These are phyloP conservation scores for Thelonectria blattea DNA, from an alignment of 2,329 filamentous ascomycete genomes.

Conservation along the genomic window DNA sequence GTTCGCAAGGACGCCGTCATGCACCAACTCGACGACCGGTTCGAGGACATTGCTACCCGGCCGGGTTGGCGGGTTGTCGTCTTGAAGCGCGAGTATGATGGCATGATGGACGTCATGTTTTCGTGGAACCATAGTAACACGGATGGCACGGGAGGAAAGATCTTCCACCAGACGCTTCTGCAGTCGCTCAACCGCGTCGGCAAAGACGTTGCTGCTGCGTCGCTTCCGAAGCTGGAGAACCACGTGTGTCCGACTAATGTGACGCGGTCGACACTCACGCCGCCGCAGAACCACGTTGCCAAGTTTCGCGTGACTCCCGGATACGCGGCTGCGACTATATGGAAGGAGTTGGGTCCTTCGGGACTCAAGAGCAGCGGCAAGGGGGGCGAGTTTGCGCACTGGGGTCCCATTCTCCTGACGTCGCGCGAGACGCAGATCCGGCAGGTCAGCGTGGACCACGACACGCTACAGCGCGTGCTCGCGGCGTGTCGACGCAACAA, in stretches of 20 bases:
- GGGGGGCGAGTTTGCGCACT: not conserved
- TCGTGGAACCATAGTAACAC: slow-evolving; percentile 19
- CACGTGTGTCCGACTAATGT: slow-evolving; percentile 5
- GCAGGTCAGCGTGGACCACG: slow-evolving; percentile 14
- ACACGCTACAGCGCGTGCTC: slow-evolving; percentile 22
- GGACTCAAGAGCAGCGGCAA: not conserved
- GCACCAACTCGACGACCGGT: slow-evolving; percentile 6
- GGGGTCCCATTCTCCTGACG: slow-evolving; percentile 24
- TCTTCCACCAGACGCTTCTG: slow-evolving; percentile 23
- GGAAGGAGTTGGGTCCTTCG: slow-evolving; percentile 19
- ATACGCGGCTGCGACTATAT: slow-evolving; percentile 8
- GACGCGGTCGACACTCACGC: slow-evolving; percentile 13
- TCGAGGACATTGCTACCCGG: not conserved
- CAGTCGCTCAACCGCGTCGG: slow-evolving; percentile 9
- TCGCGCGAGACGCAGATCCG: slow-evolving; percentile 24
- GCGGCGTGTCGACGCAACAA: slow-evolving; percentile 29
- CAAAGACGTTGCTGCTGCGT: not conserved
- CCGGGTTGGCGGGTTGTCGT: slow-evolving; percentile 14
- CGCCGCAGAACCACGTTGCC: slow-evolving; percentile 22
- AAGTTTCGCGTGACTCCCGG: slow-evolving; percentile 15
- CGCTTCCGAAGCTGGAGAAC: slow-evolving; percentile 10
- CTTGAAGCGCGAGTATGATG: not conserved
- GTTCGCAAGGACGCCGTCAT: not conserved
- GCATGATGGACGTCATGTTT: slow-evolving; percentile 17
- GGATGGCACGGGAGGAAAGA: slow-evolving; percentile 22